phyloP scores from a whole-genome alignment of 2,329 filamentous ascomycete species.

The Diaporthe eres region DNA sequence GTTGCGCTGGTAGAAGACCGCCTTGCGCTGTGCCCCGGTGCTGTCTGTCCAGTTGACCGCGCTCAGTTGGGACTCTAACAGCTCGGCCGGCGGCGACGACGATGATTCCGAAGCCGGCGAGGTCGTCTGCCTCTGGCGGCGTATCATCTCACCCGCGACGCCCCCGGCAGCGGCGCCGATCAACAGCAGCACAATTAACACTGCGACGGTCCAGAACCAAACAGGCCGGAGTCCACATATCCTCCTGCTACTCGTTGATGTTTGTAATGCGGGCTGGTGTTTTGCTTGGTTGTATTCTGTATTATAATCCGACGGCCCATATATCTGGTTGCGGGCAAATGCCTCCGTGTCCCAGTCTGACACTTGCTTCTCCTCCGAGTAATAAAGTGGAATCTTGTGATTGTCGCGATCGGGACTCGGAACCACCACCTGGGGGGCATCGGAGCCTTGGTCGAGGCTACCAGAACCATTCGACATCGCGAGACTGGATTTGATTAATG shows the following conservation, averaged over 20 bases:
- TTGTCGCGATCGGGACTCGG: not conserved
- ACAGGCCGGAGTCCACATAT: not conserved
- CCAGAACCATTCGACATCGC: not conserved
- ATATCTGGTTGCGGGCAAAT: not conserved
- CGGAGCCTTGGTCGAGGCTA: not conserved
- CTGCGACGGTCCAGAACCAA: slow-evolving; percentile 9
- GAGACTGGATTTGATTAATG: not conserved
- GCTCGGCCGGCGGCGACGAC: not conserved
- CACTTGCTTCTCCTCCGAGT: slow-evolving; percentile 2
- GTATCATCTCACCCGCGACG: not conserved
- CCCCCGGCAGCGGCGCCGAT: slow-evolving; percentile 5
- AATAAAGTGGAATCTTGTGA: not conserved
- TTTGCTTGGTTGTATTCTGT: not conserved
- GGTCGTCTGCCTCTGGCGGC: not conserved
- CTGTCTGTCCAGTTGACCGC: slow-evolving; percentile 29
- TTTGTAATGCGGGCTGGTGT: not conserved
- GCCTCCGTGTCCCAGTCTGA: not conserved
- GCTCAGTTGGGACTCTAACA: not conserved
- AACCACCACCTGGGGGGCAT: not conserved
- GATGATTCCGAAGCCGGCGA: not conserved
- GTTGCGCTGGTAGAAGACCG: not conserved
- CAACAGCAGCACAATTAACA: not conserved
- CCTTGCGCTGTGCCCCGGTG: not conserved
- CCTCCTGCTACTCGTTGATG: not conserved
- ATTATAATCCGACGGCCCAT: not conserved